A percentile compares a stretch with the other conserved stretches of the same genome.
These are phyloP conservation scores for Aeschynomene evenia DNA, from an alignment of 306 rosid genomes.

Conservation along the genomic window DNA sequence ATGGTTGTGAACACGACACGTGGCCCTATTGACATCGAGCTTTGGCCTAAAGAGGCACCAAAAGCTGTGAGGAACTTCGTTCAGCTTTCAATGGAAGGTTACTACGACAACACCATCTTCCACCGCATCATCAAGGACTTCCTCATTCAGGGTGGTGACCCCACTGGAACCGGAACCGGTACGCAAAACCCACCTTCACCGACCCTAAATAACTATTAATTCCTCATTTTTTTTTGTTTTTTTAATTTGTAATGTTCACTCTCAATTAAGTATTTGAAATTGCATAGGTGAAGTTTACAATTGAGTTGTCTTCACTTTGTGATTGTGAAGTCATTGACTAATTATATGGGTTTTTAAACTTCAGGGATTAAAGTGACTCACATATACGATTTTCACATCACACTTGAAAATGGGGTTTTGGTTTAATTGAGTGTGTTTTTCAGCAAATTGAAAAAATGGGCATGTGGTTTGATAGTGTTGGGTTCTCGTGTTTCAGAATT, in stretches of 20 bases:
- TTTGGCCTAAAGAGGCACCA: constrained; percentile 97
- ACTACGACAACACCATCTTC: constrained; percentile 73
- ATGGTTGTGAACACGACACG: constrained; percentile 78
- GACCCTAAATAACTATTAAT: no score
- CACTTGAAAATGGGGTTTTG: background rate
- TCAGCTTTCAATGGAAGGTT: constrained; percentile 93
- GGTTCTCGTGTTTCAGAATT: background rate
- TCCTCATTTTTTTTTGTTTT: no score
- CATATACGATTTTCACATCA: no score
- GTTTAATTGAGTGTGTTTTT: background rate
- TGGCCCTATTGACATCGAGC: constrained; percentile 88
- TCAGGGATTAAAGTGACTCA: no score
- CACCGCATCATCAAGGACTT: constrained; percentile 86
- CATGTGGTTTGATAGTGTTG: background rate
- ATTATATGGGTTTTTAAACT: no score
- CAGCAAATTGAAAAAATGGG: background rate
- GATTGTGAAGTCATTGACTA: no score
- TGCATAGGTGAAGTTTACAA: no score
- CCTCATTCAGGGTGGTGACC: constrained; percentile 87
- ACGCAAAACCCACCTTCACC: no score
- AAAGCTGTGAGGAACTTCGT: constrained; percentile 94
- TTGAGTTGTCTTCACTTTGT: no score
- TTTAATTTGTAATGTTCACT: no score
- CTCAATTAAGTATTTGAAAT: no score
- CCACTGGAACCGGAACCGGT: constrained; percentile 92